These are phyloP conservation scores for Rhizomucor miehei DNA, from an alignment of 371 early-diverging fungal genomes.

Conservation along the genomic window DNA sequence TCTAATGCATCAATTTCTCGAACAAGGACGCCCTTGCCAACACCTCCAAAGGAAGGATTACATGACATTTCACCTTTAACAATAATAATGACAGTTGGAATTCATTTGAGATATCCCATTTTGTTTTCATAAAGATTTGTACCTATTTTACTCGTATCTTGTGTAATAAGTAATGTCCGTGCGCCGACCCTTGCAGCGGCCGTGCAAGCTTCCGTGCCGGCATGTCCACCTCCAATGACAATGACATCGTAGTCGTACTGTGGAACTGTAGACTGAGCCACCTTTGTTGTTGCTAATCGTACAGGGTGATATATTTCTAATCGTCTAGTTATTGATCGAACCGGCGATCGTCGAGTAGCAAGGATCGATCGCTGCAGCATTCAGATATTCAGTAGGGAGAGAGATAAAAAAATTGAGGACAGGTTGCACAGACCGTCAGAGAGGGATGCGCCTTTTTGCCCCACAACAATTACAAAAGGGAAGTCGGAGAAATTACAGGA, in stretches of 20 bases:
- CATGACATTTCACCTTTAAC: conserved; percentile 90
- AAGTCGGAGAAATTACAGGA: conserved; percentile 1
- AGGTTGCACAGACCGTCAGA: not conserved
- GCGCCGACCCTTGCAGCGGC: conserved; percentile 85
- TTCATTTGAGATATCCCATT: too few species aligned
- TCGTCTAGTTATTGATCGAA: conserved; percentile 4
- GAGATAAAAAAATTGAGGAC: too few species aligned
- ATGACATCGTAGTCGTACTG: conserved; percentile 61
- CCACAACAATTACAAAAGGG: not conserved
- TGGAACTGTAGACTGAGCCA: not conserved
- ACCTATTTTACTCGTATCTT: conserved; percentile 75
- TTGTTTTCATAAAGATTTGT: too few species aligned
- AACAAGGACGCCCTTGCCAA: conserved; percentile 83
- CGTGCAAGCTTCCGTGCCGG: conserved; percentile 82
- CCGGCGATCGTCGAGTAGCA: too few species aligned
- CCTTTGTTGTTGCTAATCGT: not conserved
- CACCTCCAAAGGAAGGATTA: conserved; percentile 87
- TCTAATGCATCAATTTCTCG: conserved; percentile 85
- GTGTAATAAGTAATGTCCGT: conserved; percentile 75
- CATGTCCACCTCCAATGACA: conserved; percentile 88
- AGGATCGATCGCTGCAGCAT: too few species aligned
- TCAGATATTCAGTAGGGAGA: too few species aligned
- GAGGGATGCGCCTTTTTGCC: too few species aligned
- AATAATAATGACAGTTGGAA: too few species aligned
- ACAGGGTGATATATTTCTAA: not conserved